These are phyloP conservation scores for Pisolithus thermaeus DNA, from an alignment of 1,284 basidiomycete species.

Conservation along the genomic window DNA sequence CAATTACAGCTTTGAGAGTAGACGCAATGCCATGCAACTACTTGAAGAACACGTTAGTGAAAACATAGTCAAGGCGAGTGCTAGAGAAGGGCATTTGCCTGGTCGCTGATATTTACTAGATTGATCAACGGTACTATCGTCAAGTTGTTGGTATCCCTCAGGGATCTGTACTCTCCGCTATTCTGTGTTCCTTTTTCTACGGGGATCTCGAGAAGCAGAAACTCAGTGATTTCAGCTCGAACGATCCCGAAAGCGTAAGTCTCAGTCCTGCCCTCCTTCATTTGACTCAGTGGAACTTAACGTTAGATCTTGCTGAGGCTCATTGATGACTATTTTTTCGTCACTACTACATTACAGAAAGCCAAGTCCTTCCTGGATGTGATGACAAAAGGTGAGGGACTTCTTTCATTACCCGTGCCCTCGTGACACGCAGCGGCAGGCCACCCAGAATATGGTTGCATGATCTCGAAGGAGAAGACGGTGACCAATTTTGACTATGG, in stretches of 20 bases:
- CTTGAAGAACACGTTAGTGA: constrained; percentile 87
- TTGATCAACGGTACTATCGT: constrained; percentile 71
- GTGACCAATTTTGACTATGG: constrained; percentile 79
- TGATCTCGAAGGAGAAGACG: constrained; percentile 85
- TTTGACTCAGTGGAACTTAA: background rate
- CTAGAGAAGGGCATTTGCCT: background rate
- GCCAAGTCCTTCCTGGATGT: constrained; percentile 70
- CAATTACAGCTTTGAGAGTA: constrained; percentile 52
- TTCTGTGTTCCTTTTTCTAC: constrained; percentile 93
- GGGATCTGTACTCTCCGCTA: constrained; percentile 84
- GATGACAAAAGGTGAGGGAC: constrained; percentile 69
- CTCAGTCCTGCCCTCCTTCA: no score
- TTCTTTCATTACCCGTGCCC: background rate
- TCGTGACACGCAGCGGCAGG: constrained; percentile 36
- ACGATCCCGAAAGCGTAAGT: constrained; percentile 55
- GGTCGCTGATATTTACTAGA: constrained; percentile 40
- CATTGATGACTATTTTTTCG: constrained; percentile 91
- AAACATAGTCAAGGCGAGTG: constrained; percentile 80
- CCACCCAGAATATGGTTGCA: constrained; percentile 91
- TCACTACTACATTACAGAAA: constrained; percentile 64
- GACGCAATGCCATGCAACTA: constrained; percentile 61
- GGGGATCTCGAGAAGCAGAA: constrained; percentile 75
- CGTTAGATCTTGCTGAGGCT: constrained; percentile 73
- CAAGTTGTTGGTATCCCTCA: constrained; percentile 94
- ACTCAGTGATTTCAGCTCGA: constrained; percentile 46